Evolutionary conservation across 2,329 filamentous ascomycete species (phyloP).

Genomic region (Rhynchosporium agropyri): DNA sequence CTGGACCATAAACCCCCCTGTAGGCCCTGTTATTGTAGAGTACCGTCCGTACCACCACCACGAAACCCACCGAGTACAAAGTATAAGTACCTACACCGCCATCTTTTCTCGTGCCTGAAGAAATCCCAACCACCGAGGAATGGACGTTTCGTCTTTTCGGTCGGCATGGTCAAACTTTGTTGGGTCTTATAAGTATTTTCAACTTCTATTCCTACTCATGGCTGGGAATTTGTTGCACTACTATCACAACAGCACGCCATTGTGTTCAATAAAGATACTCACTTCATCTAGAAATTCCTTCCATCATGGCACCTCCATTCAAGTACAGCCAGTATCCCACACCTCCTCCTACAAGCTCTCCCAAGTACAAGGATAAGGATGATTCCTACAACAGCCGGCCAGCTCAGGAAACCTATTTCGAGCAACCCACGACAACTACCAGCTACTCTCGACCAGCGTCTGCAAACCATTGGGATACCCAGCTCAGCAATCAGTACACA

Average conservation of each 20-base stretch:
- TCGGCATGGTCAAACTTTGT: background rate
- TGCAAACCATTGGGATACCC: conserved; percentile 16
- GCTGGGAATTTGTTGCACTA: no score
- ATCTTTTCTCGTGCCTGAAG: background rate
- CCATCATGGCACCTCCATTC: background rate
- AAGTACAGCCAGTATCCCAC: conserved; percentile 25
- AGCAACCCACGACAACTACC: background rate
- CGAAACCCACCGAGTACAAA: no score
- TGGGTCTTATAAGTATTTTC: background rate
- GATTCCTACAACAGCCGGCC: conserved; percentile 10
- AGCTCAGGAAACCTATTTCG: conserved; percentile 15
- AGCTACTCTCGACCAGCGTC: conserved; percentile 11
- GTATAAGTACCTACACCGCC: background rate
- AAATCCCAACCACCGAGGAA: conserved; percentile 1
- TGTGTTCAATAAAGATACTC: conserved; percentile 4
- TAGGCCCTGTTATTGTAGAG: no score
- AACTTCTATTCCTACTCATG: no score
- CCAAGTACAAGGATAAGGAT: conserved; percentile 17
- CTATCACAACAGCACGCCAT: background rate
- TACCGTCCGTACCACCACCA: no score
- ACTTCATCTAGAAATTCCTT: background rate
- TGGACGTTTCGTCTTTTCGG: background rate
- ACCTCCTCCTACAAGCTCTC: conserved; percentile 28
- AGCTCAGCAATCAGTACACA: background rate
- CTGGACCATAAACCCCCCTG: no score